phyloP scores from a whole-genome alignment of 768 basidiomycete species.

The Mycena belliarum region DNA sequence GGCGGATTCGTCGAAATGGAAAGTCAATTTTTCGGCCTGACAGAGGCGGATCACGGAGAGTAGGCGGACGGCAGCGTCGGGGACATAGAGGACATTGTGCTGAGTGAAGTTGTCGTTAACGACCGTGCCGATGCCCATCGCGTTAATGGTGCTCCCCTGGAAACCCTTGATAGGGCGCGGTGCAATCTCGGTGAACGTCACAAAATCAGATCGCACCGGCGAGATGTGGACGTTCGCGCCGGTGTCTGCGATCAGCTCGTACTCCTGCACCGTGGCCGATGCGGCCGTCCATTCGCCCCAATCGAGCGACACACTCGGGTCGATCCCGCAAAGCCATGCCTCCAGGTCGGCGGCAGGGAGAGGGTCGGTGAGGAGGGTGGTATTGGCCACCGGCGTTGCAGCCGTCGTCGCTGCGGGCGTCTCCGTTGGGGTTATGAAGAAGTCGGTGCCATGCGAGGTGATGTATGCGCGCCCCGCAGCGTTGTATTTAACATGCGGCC shows the following conservation, averaged over 20 bases:
- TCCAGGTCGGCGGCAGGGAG: no score
- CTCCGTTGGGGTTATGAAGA: no score
- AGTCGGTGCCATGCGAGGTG: no score
- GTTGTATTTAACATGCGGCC: no score
- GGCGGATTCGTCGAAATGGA: background rate
- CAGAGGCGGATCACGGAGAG: background rate
- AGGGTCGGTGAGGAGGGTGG: no score
- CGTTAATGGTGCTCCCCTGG: background rate
- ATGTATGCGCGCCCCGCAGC: no score
- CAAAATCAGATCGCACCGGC: background rate
- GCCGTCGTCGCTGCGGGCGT: no score
- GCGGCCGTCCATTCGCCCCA: background rate
- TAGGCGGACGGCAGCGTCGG: background rate
- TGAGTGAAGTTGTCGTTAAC: background rate
- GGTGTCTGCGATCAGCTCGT: background rate
- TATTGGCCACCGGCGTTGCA: no score
- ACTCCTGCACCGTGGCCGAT: background rate
- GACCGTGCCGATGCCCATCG: background rate
- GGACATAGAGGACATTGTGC: background rate
- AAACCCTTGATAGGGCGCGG: background rate
- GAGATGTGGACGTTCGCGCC: no score
- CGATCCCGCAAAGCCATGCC: no score
- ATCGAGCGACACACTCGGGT: background rate
- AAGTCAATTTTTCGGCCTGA: background rate
- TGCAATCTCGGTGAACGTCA: background rate